phyloP scores from a whole-genome alignment of 1,139 yeast species.

The Saccharomyces hybrid region DNA sequence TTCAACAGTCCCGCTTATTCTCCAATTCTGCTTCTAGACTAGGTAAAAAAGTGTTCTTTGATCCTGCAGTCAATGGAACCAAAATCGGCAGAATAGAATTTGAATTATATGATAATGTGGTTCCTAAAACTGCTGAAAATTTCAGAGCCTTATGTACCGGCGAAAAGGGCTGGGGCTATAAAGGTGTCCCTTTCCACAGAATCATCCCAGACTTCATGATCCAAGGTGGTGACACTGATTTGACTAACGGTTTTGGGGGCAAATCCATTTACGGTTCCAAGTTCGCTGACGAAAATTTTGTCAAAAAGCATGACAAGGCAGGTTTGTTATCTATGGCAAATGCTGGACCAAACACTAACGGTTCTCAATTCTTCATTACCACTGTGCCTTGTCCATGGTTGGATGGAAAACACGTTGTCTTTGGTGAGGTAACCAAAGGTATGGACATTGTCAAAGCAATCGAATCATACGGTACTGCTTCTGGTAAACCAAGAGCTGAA shows the following conservation, averaged over 20 bases:
- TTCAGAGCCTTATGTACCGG: slow-evolving; percentile 52
- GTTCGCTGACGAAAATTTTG: slow-evolving; percentile 85
- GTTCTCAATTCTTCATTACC: slow-evolving; percentile 92
- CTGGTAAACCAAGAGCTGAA: slow-evolving; percentile 63
- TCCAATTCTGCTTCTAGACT: slow-evolving; percentile 24
- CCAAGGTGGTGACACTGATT: slow-evolving; percentile 96
- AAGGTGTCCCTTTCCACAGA: slow-evolving; percentile 84
- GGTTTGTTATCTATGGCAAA: slow-evolving; percentile 93
- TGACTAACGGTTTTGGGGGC: slow-evolving; percentile 92
- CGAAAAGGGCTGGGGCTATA: slow-evolving; percentile 66
- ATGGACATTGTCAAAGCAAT: slow-evolving; percentile 71
- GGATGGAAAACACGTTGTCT: slow-evolving; percentile 93
- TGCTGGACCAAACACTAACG: slow-evolving; percentile 94
- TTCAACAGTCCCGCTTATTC: slow-evolving; percentile 19
- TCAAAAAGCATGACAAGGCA: slow-evolving; percentile 71
- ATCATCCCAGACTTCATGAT: slow-evolving; percentile 91
- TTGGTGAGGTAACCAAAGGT: slow-evolving; percentile 90
- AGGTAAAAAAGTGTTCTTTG: slow-evolving; percentile 70
- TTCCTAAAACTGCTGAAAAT: slow-evolving; percentile 90
- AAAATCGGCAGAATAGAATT: slow-evolving; percentile 64
- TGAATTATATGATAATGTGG: slow-evolving; percentile 80
- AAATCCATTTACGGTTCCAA: slow-evolving; percentile 86
- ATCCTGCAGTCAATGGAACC: slow-evolving; percentile 73
- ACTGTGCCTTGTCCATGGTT: slow-evolving; percentile 87
- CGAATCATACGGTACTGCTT: slow-evolving; percentile 69